phyloP scores from a whole-genome alignment of 345 rosid species.

The thale cress (Arabidopsis thaliana) region DNA sequence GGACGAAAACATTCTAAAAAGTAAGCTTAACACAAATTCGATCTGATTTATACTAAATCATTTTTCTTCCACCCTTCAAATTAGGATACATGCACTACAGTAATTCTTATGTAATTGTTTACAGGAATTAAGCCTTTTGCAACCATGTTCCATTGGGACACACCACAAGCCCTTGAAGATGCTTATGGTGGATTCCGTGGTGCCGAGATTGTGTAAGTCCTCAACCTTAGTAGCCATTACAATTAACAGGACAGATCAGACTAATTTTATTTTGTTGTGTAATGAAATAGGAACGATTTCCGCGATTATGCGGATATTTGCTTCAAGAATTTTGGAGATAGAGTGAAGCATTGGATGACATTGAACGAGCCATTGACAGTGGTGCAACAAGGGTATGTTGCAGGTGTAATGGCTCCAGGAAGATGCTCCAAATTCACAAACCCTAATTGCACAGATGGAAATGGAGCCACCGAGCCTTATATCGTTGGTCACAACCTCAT shows the following conservation, averaged over 20 bases:
- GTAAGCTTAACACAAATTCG: no score
- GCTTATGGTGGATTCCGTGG: slow-evolving; percentile 58
- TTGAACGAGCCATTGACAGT: slow-evolving; percentile 53
- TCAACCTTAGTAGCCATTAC: not conserved
- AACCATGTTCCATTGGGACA: slow-evolving; percentile 55
- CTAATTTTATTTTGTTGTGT: not conserved
- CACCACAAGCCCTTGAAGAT: slow-evolving; percentile 57
- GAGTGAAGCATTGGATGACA: slow-evolving; percentile 59
- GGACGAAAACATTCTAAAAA: no score
- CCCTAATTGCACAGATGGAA: slow-evolving; percentile 36
- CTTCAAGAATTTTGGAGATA: slow-evolving; percentile 52
- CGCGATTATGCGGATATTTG: slow-evolving; percentile 53
- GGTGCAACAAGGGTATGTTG: slow-evolving; percentile 41
- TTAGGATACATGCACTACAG: slow-evolving; percentile 1
- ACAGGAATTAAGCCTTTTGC: slow-evolving; percentile 53
- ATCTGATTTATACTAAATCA: not conserved
- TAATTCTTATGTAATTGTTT: not conserved
- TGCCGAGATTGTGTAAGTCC: slow-evolving; percentile 48
- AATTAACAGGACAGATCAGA: not conserved
- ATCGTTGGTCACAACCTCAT: slow-evolving; percentile 49
- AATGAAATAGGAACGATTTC: slow-evolving; percentile 51
- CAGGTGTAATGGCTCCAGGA: slow-evolving; percentile 45
- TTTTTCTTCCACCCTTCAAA: not conserved
- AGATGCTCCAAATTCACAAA: slow-evolving; percentile 49
- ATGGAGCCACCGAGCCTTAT: slow-evolving; percentile 49